phyloP scores from a whole-genome alignment of 202 grass and related monocot species.

The Setaria italica region DNA sequence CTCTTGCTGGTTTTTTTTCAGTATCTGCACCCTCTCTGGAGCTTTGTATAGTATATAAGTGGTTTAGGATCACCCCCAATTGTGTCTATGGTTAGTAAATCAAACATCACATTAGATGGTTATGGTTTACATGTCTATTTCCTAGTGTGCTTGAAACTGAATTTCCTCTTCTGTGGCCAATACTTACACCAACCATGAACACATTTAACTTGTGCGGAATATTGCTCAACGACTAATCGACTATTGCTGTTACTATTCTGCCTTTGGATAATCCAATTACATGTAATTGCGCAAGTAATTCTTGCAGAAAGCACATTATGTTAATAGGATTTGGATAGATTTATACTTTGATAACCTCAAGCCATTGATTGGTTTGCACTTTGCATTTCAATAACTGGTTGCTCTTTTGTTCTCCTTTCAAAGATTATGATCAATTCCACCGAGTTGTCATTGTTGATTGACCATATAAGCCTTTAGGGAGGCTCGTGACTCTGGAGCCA shows the following conservation, averaged over 20 bases:
- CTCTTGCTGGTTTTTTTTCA: neutral
- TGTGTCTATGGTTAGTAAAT: neutral
- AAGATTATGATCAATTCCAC: slow-evolving; percentile 9
- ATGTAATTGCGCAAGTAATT: slow-evolving; percentile 12
- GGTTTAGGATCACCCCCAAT: neutral
- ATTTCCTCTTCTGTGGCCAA: slow-evolving; percentile 7
- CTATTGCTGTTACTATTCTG: neutral
- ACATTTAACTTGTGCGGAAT: neutral
- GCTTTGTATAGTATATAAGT: neutral
- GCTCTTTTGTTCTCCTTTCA: neutral
- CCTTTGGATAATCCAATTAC: neutral
- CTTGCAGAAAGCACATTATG: neutral
- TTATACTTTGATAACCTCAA: neutral
- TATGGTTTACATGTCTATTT: slow-evolving; percentile 17
- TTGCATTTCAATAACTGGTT: slow-evolving; percentile 10
- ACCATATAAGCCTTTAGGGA: too few relatives aligned
- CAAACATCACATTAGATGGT: neutral
- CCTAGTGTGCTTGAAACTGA: slow-evolving; percentile 1
- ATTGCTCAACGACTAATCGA: neutral
- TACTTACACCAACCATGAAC: neutral
- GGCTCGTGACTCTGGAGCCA: too few relatives aligned
- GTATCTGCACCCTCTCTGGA: neutral
- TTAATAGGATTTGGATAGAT: neutral
- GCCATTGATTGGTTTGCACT: slow-evolving; percentile 23
- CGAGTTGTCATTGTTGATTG: neutral